phyloP scores from a whole-genome alignment of 495 filamentous ascomycete species.

The Daldinia grandis region DNA sequence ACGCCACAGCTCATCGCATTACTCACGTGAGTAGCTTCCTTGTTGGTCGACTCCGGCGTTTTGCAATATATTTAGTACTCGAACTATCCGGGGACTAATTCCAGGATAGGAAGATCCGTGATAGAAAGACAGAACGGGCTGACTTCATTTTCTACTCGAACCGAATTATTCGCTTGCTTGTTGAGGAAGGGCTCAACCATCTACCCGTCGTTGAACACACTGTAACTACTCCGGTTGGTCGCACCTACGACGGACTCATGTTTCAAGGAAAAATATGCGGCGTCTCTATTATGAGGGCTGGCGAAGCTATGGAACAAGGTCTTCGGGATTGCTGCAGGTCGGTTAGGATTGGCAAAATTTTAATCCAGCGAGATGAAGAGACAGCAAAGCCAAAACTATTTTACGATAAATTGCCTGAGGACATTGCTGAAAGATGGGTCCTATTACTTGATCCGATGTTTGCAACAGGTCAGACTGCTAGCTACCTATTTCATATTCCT shows the following conservation, averaged over 20 bases:
- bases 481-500: background rate
- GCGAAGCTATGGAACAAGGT: conserved; percentile 98
- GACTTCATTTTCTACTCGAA: conserved; percentile 99
- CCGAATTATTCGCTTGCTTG: conserved; percentile 95
- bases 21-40: conserved; percentile 78
- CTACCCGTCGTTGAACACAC: conserved; percentile 87
- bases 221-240: conserved; percentile 89
- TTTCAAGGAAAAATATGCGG: conserved; percentile 99
- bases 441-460: conserved; percentile 98
- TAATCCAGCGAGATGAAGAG: conserved; percentile 97
- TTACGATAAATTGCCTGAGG: conserved; percentile 94
- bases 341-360: conserved; percentile 95
- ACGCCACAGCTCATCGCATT: conserved; percentile 97
- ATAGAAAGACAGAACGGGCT: conserved; percentile 84
- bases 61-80: background rate
- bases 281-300: conserved; percentile 97
- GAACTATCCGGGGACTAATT: conserved; percentile 18
- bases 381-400: conserved; percentile 90
- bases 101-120: conserved; percentile 83
- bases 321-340: conserved; percentile 95
- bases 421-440: conserved; percentile 92
- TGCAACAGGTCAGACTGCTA: conserved; percentile 76
- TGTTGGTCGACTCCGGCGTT: conserved; percentile 22
- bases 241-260: conserved; percentile 86
- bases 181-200: conserved; percentile 97